Evolutionary conservation across 345 rosid species (phyloP).

Genomic region (Hypericum perforatum): DNA sequence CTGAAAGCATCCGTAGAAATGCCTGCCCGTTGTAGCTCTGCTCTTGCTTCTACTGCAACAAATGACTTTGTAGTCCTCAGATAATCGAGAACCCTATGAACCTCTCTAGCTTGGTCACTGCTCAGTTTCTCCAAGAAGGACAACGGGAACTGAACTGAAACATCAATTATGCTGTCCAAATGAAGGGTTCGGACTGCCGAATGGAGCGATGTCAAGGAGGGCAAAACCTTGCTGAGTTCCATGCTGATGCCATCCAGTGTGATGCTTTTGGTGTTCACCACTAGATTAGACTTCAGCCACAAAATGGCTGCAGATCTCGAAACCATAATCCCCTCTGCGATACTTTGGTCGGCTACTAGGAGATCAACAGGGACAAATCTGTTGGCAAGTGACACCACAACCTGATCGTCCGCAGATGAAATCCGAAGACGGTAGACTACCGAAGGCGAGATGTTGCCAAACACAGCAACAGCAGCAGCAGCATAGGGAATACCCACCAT

Average conservation of each 20-base stretch:
- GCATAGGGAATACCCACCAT: slow-evolving; percentile 25
- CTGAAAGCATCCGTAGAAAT: slow-evolving; percentile 9
- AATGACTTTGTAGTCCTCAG: slow-evolving; percentile 19
- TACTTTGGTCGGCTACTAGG: slow-evolving; percentile 17
- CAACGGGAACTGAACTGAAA: slow-evolving; percentile 31
- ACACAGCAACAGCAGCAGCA: slow-evolving; percentile 13
- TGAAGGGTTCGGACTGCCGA: slow-evolving; percentile 11
- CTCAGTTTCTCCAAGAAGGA: slow-evolving; percentile 28
- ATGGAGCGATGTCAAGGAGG: slow-evolving; percentile 22
- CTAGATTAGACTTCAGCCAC: slow-evolving; percentile 24
- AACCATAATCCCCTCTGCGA: slow-evolving; percentile 14
- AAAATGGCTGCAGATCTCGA: slow-evolving; percentile 21
- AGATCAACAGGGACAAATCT: slow-evolving; percentile 23
- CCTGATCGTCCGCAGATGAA: slow-evolving; percentile 15
- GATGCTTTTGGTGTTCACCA: slow-evolving; percentile 24
- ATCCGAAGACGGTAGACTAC: slow-evolving; percentile 7
- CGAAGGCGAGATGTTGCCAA: slow-evolving; percentile 15
- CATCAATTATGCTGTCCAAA: slow-evolving; percentile 13
- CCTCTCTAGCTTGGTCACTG: slow-evolving; percentile 12
- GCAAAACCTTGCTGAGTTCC: slow-evolving; percentile 21
- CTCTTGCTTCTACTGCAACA: slow-evolving; percentile 22
- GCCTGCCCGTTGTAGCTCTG: not conserved
- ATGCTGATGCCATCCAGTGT: slow-evolving; percentile 9
- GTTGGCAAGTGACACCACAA: slow-evolving; percentile 7
- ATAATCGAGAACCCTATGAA: slow-evolving; percentile 18